Percentiles rank a stretch among this genome's conserved stretches.
Evolutionary conservation across 768 basidiomycete genomes (phyloP).

Genomic region (Xerocomus brunneocitrinus): DNA sequence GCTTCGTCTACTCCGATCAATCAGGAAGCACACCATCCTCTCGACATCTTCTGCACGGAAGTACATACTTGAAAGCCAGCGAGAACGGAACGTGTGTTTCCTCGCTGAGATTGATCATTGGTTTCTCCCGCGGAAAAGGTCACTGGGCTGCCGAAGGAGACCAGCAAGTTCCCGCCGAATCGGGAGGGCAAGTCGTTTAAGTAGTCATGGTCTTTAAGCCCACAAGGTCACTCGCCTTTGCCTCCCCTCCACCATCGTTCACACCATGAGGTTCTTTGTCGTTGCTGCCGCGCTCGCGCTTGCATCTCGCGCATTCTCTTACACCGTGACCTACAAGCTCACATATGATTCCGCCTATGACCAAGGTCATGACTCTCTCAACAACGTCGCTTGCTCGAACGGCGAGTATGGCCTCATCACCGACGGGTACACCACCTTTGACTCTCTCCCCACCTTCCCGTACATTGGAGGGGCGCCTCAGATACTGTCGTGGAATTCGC

Average conservation of each 20-base stretch:
- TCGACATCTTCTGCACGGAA: neutral
- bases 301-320: neutral
- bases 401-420: constrained; percentile 49
- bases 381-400: constrained; percentile 46
- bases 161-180: neutral
- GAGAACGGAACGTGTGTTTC: neutral
- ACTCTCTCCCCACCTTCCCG: constrained; percentile 53
- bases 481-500: constrained; percentile 48
- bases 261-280: constrained; percentile 8
- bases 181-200: constrained; percentile 1
- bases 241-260: neutral
- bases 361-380: constrained; percentile 35
- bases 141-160: neutral
- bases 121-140: neutral
- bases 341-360: constrained; percentile 52
- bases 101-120: neutral
- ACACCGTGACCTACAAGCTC: constrained; percentile 19
- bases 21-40: neutral
- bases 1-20: neutral
- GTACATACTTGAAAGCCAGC: neutral
- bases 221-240: neutral
- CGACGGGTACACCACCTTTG: constrained; percentile 44
- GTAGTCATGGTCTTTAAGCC: neutral
- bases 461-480: constrained; percentile 53
- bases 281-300: constrained; percentile 6